Percentiles rank a stretch among this genome's conserved stretches.
phyloP scores from a whole-genome alignment of 768 basidiomycete species.

The Auricularia heimuer region DNA sequence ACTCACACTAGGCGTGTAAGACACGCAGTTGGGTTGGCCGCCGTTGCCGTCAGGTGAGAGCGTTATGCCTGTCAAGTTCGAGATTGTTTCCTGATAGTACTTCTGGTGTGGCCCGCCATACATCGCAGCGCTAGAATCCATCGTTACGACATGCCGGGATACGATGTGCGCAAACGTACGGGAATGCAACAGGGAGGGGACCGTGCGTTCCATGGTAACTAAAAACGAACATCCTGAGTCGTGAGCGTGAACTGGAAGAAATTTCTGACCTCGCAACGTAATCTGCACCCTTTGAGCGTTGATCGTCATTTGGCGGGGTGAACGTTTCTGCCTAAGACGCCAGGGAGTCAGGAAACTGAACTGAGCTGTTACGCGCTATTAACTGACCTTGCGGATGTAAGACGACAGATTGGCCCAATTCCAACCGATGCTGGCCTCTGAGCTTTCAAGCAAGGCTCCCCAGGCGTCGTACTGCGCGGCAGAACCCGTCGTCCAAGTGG shows the following conservation, averaged over 20 bases:
- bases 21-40: constrained; percentile 45
- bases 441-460: constrained; percentile 23
- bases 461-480: constrained; percentile 35
- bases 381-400: constrained; percentile 24
- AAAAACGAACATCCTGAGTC: constrained; percentile 5
- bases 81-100: constrained; percentile 39
- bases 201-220: constrained; percentile 43
- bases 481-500: constrained; percentile 34
- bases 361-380: too few relatives aligned
- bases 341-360: neutral
- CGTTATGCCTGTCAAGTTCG: constrained; percentile 37
- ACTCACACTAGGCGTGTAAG: constrained; percentile 40
- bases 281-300: constrained; percentile 19
- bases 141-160: neutral
- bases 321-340: constrained; percentile 15
- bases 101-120: constrained; percentile 47
- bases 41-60: constrained; percentile 45
- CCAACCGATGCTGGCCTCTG: constrained; percentile 24
- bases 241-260: neutral
- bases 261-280: constrained; percentile 17
- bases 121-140: constrained; percentile 23
- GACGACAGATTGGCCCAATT: constrained; percentile 27
- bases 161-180: constrained; percentile 10
- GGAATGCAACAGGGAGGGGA: constrained; percentile 42
- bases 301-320: constrained; percentile 15